Evolutionary conservation across 2,329 filamentous ascomycete genomes (phyloP).

Genomic region (Epichloe glyceriae): DNA sequence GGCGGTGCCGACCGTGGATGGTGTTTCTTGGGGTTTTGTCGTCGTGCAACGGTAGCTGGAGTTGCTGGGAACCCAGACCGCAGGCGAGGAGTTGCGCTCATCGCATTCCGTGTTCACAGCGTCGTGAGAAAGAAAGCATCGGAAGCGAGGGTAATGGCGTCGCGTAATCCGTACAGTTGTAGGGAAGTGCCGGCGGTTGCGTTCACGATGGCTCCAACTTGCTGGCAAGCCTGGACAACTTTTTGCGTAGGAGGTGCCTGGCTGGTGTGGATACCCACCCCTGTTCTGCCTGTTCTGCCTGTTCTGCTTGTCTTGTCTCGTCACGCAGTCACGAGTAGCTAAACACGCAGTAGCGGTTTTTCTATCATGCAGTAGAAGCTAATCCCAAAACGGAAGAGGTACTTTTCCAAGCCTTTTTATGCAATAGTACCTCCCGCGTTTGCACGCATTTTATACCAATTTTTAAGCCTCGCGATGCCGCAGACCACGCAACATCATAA

Average conservation of each 20-base stretch:
- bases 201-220: not conserved
- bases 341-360: too few species aligned
- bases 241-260: not conserved
- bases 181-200: not conserved
- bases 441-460: too few species aligned
- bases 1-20: constrained; percentile 17
- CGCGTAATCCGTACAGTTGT: not conserved
- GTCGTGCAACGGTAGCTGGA: constrained; percentile 39
- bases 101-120: constrained; percentile 43
- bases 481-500: too few species aligned
- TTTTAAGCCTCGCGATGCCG: too few species aligned
- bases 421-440: too few species aligned
- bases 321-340: too few species aligned
- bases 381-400: too few species aligned
- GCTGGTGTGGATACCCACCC: not conserved
- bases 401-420: too few species aligned
- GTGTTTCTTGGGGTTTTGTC: constrained; percentile 21
- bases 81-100: constrained; percentile 73
- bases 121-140: constrained; percentile 4
- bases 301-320: too few species aligned
- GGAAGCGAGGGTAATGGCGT: not conserved
- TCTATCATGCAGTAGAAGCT: too few species aligned
- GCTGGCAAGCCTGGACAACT: not conserved
- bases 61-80: constrained; percentile 72
- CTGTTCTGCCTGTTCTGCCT: too few species aligned